Evolutionary conservation across 805 yeast species (phyloP).

Genomic region (Myxozyma neotropica): DNA sequence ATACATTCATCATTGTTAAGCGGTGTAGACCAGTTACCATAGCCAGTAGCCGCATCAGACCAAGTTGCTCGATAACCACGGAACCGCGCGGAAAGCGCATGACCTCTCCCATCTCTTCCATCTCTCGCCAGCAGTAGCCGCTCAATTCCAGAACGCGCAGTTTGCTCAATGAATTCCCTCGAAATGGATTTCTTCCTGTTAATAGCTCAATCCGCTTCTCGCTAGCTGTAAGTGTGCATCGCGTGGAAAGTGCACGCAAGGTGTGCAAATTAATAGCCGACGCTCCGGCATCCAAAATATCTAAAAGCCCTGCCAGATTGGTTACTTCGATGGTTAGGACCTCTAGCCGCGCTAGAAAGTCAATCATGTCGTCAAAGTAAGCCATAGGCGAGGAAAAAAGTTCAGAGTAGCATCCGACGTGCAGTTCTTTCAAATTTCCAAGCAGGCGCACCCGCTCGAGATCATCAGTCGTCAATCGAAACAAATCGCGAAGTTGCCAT

Average conservation of each 20-base stretch:
- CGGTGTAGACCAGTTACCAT: background rate
- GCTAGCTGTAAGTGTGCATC: background rate
- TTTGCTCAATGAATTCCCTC: background rate
- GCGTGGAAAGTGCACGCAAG: background rate
- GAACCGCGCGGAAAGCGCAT: background rate
- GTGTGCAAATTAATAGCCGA: background rate
- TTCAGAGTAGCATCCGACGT: constrained; percentile 1
- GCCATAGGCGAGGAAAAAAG: background rate
- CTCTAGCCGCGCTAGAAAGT: background rate
- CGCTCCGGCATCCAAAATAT: background rate
- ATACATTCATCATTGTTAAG: background rate
- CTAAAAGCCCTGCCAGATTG: background rate
- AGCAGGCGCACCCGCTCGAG: background rate
- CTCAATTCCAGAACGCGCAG: background rate
- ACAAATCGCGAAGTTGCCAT: background rate
- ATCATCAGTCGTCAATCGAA: constrained; percentile 4
- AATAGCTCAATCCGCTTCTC: constrained; percentile 4
- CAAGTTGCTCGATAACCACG: background rate
- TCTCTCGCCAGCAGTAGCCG: constrained; percentile 2
- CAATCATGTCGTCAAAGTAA: constrained; percentile 2
- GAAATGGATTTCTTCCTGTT: constrained; percentile 1
- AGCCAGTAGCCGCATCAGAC: background rate
- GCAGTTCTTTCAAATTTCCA: background rate
- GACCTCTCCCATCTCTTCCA: background rate
- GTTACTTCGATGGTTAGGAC: background rate